Base-by-base conservation (phyloP, 78 protist species). In the Kipferlia bialata region DNA sequence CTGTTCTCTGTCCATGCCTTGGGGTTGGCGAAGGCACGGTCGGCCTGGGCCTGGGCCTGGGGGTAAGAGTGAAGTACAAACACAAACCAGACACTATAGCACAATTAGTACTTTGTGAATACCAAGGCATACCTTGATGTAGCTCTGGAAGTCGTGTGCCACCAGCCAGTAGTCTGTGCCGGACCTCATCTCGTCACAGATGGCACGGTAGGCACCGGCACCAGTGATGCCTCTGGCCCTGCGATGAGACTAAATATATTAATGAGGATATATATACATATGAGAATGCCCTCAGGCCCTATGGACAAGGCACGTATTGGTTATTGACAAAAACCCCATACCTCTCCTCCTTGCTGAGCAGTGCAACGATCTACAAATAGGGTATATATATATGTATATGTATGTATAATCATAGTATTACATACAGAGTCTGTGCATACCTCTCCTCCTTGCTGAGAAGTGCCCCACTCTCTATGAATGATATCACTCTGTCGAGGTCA, bases 1-100 rank as follows among this genome's bases (percentile, higher is more conserved):
- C 63, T 33, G 55, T 18, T 32, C 29, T 39, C 58, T 62, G 34
- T 12, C 85, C 85, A 81, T 17, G 1, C 44, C 37, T 0, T 2
- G 57, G 37, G 15, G 67, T 74, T 28, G 48, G 13, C 18, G 57
- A 51, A 81, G n/a, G 31, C 55, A 22, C 5, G 29, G 59, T 81
- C 85, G 12, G 70, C 66, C 18, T 63, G 26, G 0, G 18, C 73
- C 54, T 59, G 72, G 34, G 12, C 18, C 18, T 38, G 26, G n/a
- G 20, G 16, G 18, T 67, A 41, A 13, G 2, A 31, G 2, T 7
- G 31, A 38, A 41, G 58, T 16, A 58, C 72, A 45, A 13, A 10
- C 48, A 10, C 22, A 13, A 10, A 5, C 48, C 5, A 5, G 48
- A 41, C 48, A 41, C 5, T 10, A 13, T 5, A 10, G 5, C 48